Conservation (phyloP, 2,329 filamentous ascomycete genomes). For the Xylariaceae sp. region DNA sequence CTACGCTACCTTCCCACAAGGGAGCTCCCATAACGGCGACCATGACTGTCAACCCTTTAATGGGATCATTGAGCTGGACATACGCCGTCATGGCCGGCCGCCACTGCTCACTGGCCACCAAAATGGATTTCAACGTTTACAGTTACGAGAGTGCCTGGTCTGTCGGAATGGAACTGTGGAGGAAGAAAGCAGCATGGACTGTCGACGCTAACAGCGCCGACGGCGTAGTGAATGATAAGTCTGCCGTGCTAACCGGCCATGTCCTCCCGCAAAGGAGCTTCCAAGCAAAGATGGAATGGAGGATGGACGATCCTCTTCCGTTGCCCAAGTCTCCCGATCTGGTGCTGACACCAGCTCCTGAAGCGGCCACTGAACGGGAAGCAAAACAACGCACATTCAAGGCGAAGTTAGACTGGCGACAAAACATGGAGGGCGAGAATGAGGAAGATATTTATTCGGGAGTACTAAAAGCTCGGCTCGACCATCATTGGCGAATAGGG, state of each 20-base stretch:
- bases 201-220: conserved; percentile 36
- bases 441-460: conserved; percentile 69
- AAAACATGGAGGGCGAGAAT: conserved; percentile 15
- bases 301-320: conserved; percentile 20
- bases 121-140: conserved; percentile 96
- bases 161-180: conserved; percentile 89
- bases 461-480: conserved; percentile 82
- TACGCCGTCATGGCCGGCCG: conserved; percentile 86
- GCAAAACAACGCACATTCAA: conserved; percentile 41
- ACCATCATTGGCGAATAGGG: conserved; percentile 81
- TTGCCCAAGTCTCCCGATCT: conserved; percentile 7
- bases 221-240: conserved; percentile 25
- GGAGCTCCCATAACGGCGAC: conserved; percentile 93
- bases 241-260: conserved; percentile 14
- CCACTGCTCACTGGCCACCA: conserved; percentile 78
- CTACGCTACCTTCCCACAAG: conserved; percentile 71
- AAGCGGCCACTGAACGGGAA: not conserved
- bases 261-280: conserved; percentile 39
- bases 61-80: conserved; percentile 85
- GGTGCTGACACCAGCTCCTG: not conserved
- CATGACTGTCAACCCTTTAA: conserved; percentile 85
- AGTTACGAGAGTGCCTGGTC: conserved; percentile 95
- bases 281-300: conserved; percentile 50
- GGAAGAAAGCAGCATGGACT: conserved; percentile 48
- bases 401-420: conserved; percentile 48